Conservation (phyloP, 352 stramenopile species). For the Detonula confervacea region DNA sequence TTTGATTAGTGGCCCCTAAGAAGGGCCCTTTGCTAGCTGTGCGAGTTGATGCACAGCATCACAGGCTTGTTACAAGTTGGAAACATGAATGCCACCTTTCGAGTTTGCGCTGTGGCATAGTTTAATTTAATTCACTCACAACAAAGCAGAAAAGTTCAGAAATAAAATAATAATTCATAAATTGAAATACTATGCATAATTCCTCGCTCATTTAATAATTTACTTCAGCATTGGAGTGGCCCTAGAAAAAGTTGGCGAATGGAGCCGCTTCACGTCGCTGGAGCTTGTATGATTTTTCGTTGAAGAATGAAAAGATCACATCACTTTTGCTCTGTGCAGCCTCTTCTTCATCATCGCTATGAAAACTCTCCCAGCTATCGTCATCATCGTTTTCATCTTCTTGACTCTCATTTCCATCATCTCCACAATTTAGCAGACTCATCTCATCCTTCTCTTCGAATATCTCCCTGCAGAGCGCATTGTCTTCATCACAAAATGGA, state of each 20-base stretch:
- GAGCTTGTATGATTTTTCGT: conserved; percentile 51
- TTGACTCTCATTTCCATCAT: conserved; percentile 1
- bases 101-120: too few relatives aligned
- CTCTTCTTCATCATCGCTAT: conserved; percentile 39
- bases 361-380: conserved; percentile 58
- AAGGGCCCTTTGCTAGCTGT: too few relatives aligned
- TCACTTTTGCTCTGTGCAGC: conserved; percentile 25
- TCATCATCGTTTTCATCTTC: conserved; percentile 43
- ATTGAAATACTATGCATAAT: too few relatives aligned
- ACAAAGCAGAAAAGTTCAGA: too few relatives aligned
- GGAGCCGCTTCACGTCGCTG: conserved; percentile 33
- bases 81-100: too few relatives aligned
- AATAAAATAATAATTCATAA: too few relatives aligned
- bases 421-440: conserved; percentile 13
- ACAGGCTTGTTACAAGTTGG: too few relatives aligned
- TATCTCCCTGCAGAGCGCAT: conserved; percentile 45
- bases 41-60: too few relatives aligned
- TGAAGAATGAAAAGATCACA: conserved; percentile 53
- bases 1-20: too few relatives aligned
- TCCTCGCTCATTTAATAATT: too few relatives aligned
- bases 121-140: too few relatives aligned
- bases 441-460: conserved; percentile 18
- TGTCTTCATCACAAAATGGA: conserved; percentile 51
- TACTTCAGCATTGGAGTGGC: too few relatives aligned
- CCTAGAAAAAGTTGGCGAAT: conserved; percentile 41